Conservation (phyloP, 306 rosid genomes). For the Citrullus amarus region DNA sequence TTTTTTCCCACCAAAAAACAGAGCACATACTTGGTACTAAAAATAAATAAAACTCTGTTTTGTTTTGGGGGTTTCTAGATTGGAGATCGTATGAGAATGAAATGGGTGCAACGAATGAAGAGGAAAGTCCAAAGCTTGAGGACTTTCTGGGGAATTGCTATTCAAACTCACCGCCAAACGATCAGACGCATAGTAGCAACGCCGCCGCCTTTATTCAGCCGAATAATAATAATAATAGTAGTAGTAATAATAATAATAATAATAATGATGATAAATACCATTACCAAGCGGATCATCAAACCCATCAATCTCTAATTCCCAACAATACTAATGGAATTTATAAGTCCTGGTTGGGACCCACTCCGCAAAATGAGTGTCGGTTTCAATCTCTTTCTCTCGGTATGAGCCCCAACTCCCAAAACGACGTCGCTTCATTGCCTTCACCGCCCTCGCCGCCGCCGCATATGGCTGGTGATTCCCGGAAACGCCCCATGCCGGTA, state of each 20-base stretch:
- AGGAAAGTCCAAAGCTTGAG: constrained; percentile 82
- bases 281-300: background rate
- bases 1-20: too few relatives aligned
- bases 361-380: constrained; percentile 28
- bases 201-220: constrained; percentile 2
- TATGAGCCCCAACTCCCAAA: constrained; percentile 46
- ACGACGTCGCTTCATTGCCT: constrained; percentile 2
- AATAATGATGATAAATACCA: background rate
- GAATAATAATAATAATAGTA: background rate
- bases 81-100: constrained; percentile 58
- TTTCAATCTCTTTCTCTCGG: constrained; percentile 56
- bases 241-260: background rate
- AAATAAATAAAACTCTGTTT: too few relatives aligned
- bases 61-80: constrained; percentile 14
- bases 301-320: constrained; percentile 22
- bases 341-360: constrained; percentile 66
- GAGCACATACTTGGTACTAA: too few relatives aligned
- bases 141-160: constrained; percentile 80
- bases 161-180: constrained; percentile 47
- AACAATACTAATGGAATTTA: constrained; percentile 23
- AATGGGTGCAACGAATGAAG: constrained; percentile 8
- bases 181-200: constrained; percentile 17
- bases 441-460: background rate
- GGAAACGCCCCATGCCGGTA: constrained; percentile 43
- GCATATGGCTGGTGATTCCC: constrained; percentile 16